These are phyloP conservation scores for Talaromyces verruculosus DNA, from an alignment of 2,329 filamentous ascomycete species.

Conservation along the genomic window DNA sequence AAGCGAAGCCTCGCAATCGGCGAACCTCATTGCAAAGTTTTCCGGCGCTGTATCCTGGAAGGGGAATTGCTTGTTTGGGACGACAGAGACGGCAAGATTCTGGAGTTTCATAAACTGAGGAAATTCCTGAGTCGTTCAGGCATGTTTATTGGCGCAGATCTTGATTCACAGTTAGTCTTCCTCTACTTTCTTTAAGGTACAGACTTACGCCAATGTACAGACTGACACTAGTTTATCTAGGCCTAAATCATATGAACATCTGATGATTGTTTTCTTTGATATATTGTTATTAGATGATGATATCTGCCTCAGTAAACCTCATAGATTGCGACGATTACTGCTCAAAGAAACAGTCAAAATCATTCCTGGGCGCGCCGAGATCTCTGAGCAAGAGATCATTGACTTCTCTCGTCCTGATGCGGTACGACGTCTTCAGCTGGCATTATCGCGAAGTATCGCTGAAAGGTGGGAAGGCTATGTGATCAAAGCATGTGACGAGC, in stretches of 20 bases:
- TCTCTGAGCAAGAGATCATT: conserved; percentile 66
- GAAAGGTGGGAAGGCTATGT: conserved; percentile 74
- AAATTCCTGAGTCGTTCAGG: conserved; percentile 77
- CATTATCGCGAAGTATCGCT: conserved; percentile 67
- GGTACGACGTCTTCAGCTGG: conserved; percentile 56
- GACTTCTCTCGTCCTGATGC: conserved; percentile 61
- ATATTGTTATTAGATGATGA: conserved; percentile 58
- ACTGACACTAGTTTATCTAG: conserved; percentile 27
- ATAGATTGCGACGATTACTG: conserved; percentile 47
- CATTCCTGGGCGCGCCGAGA: conserved; percentile 62
- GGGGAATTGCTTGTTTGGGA: conserved; percentile 80
- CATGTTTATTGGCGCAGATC: conserved; percentile 63
- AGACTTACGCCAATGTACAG: background rate
- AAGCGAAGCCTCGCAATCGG: conserved; percentile 64
- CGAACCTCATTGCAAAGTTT: conserved; percentile 58
- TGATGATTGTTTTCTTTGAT: conserved; percentile 64
- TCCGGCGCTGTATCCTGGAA: conserved; percentile 71
- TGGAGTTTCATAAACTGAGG: conserved; percentile 78
- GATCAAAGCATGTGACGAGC: conserved; percentile 70
- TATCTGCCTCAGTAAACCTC: conserved; percentile 49
- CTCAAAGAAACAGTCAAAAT: conserved; percentile 58
- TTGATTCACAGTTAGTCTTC: conserved; percentile 64
- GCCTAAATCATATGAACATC: conserved; percentile 54
- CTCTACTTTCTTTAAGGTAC: background rate
- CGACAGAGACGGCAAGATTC: conserved; percentile 62